Evolutionary conservation across 441 rosid species (phyloP).

Genomic region (Adansonia gregorii): DNA sequence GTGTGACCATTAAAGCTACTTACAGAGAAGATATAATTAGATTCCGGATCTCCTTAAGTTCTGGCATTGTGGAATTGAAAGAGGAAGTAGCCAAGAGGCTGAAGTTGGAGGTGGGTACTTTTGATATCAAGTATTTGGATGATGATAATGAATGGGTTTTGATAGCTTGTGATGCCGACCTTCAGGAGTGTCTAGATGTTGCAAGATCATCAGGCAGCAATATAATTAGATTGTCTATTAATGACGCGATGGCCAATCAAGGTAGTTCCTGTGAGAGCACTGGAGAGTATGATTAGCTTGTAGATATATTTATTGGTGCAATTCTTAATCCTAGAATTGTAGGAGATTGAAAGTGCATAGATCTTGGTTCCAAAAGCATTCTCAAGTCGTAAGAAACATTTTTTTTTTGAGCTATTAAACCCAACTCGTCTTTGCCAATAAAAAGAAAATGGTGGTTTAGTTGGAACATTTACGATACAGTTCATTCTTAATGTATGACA

Average conservation of each 20-base stretch:
- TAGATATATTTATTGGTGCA: conserved; percentile 30
- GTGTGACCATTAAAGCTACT: conserved; percentile 69
- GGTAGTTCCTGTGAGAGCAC: conserved; percentile 95
- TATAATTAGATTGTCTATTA: conserved; percentile 65
- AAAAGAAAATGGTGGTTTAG: not conserved
- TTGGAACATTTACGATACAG: not conserved
- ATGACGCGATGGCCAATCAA: conserved; percentile 57
- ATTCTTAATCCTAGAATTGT: conserved; percentile 27
- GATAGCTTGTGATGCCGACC: conserved; percentile 81
- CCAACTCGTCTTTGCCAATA: no score
- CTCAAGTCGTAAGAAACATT: conserved; percentile 29
- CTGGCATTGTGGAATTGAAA: conserved; percentile 58
- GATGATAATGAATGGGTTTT: conserved; percentile 86
- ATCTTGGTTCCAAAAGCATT: conserved; percentile 33
- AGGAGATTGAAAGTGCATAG: conserved; percentile 26
- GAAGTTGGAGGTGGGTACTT: conserved; percentile 74
- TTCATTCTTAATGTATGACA: conserved; percentile 10
- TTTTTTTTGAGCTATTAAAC: not conserved
- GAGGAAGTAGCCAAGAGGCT: conserved; percentile 87
- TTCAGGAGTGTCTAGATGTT: conserved; percentile 78
- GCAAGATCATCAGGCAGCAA: conserved; percentile 64
- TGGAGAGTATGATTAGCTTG: conserved; percentile 30
- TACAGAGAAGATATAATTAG: conserved; percentile 81
- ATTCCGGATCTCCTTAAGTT: conserved; percentile 59
- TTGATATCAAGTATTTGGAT: conserved; percentile 56